A percentile compares a stretch with the other conserved stretches of the same genome.
These are phyloP conservation scores for Venturiaceae sp. DNA, from an alignment of 2,329 filamentous ascomycete species.

Conservation along the genomic window DNA sequence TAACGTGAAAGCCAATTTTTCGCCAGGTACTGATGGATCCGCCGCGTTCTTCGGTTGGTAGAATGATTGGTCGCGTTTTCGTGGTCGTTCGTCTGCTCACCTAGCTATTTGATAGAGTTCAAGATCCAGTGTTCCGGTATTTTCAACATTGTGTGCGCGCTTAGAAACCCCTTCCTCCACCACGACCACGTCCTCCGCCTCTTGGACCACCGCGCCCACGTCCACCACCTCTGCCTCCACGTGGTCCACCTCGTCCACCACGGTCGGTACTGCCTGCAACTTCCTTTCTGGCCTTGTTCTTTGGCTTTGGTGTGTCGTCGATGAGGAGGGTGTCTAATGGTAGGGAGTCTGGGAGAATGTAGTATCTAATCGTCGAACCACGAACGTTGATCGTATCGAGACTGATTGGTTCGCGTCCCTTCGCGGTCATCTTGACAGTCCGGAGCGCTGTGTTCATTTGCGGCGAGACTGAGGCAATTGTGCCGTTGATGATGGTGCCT, in stretches of 20 bases:
- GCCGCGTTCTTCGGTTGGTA: too few species aligned
- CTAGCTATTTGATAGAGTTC: background rate
- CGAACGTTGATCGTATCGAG: conserved; percentile 96
- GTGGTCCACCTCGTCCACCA: conserved; percentile 37
- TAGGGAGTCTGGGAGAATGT: conserved; percentile 90
- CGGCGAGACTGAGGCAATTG: conserved; percentile 90
- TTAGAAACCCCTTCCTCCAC: conserved; percentile 21
- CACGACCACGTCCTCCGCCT: conserved; percentile 13
- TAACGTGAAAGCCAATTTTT: too few species aligned
- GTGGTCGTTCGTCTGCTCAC: background rate
- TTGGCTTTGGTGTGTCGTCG: conserved; percentile 94
- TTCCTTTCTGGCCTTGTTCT: conserved; percentile 99
- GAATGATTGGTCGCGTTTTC: too few species aligned
- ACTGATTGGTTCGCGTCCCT: conserved; percentile 75
- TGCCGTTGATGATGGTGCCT: conserved; percentile 95
- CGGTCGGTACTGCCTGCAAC: conserved; percentile 36
- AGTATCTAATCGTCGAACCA: conserved; percentile 91
- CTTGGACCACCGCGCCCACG: conserved; percentile 28
- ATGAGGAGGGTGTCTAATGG: conserved; percentile 92
- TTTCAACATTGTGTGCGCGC: background rate
- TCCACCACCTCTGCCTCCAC: conserved; percentile 39
- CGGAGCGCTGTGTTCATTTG: conserved; percentile 98
- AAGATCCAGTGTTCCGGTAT: background rate
- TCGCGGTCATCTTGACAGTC: conserved; percentile 92
- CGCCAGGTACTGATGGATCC: too few species aligned